Evolutionary conservation across 805 yeast species (phyloP), one percentile per base, ranked within the genome.

Genomic region (Sugiyamaella americana): DNA sequence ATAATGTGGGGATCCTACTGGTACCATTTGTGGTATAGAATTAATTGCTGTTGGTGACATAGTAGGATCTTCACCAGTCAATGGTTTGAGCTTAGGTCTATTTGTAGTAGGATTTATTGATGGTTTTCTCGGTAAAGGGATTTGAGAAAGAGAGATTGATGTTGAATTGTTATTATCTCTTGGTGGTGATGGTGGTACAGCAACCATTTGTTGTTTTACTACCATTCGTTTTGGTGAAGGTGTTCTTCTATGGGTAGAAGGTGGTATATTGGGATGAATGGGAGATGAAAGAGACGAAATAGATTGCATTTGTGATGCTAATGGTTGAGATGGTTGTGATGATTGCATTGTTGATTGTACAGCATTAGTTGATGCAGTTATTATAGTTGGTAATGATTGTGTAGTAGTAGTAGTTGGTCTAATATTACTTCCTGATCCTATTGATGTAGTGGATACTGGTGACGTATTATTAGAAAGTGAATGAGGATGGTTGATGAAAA

Each of bases 381-480:
- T 26, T 8, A 13, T 8, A 26, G 32, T 8, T 13, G 32, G 32
- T 26, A 13, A 13, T 26, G 32, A 13, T 26, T 8, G 30, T 24
- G 57, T 34, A 11, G 58, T 49, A 3, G 58, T 46, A 50, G 56
- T 41, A 6, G 61, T 51, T 3, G 57, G 46, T 3, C 68, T 49
- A 26, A 26, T 13, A 26, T 26, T 26, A 8, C 8, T 13, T 8
- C 11, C 32, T 13, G 32, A 8, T 16, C 63, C 54, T 4, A 69
- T 58, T 19, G 68, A 57, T 3, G 70, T 63, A 20, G 69, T 62
- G 19, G 63, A 64, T 41, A 35, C 38, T 6, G 38, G 38, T 6
- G 38, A 35, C 13, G 38, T 8, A 13, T 21, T 13, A 35, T 35
- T 35, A 6, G 38, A 35, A 16, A 35, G 18, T 16, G 38, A 17